phyloP scores from a whole-genome alignment of 176 grass and related monocot genomes.

The Miscanthus lutarioriparius region DNA sequence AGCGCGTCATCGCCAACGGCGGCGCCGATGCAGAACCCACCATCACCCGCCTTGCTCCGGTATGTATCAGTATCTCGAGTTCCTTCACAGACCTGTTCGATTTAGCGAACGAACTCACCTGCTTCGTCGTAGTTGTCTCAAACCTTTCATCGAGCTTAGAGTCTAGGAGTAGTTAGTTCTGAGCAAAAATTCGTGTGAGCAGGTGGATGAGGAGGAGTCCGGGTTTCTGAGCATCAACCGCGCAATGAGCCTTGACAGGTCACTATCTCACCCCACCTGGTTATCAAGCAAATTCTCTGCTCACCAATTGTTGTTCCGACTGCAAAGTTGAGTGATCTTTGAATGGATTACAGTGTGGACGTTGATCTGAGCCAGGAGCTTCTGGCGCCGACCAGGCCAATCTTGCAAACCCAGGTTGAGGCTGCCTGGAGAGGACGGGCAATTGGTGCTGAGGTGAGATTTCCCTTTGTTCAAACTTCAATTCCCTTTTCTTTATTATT shows the following conservation, averaged over 20 bases:
- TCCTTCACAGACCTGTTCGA: not conserved
- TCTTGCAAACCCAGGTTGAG: slow-evolving; percentile 78
- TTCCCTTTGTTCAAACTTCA: not conserved
- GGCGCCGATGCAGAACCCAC: slow-evolving; percentile 38
- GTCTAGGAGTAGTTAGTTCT: slow-evolving; percentile 3
- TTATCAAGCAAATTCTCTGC: slow-evolving; percentile 10
- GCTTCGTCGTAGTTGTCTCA: not conserved
- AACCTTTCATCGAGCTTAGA: not conserved
- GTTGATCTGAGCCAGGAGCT: slow-evolving; percentile 97
- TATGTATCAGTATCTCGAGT: not conserved
- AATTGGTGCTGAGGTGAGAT: slow-evolving; percentile 48
- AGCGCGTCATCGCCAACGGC: slow-evolving; percentile 65
- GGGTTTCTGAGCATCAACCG: slow-evolving; percentile 92
- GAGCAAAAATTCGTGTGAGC: slow-evolving; percentile 31
- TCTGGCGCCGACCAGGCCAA: slow-evolving; percentile 62
- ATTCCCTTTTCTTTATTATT: slow-evolving; percentile 3
- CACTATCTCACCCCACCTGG: slow-evolving; percentile 17
- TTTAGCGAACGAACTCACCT: not conserved
- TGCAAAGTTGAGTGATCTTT: not conserved
- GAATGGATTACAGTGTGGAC: slow-evolving; percentile 59
- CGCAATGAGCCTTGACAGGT: slow-evolving; percentile 85
- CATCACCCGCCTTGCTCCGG: slow-evolving; percentile 36
- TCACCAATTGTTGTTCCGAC: not conserved
- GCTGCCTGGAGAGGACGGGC: slow-evolving; percentile 68
- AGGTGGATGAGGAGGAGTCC: slow-evolving; percentile 60